Conservation (phyloP, 2,329 filamentous ascomycete genomes). For the Metarhizium anisopliae region DNA sequence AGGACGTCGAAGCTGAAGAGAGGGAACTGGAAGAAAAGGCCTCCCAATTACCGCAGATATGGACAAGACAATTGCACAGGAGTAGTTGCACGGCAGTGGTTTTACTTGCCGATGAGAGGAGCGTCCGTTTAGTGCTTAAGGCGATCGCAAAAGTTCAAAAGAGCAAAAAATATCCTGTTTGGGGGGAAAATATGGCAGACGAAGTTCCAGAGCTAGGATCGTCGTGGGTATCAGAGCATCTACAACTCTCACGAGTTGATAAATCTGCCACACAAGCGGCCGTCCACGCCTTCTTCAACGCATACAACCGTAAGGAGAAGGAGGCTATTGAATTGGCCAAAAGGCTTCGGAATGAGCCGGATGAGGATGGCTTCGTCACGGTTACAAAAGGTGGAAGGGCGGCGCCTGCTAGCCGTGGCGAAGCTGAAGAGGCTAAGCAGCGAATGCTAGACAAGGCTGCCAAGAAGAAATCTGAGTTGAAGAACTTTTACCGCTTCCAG, state of each 20-base stretch:
- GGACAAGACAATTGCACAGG: constrained; percentile 60
- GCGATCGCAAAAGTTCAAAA: constrained; percentile 56
- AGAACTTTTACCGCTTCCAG: constrained; percentile 81
- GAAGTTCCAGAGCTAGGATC: constrained; percentile 50
- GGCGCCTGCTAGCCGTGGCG: constrained; percentile 66
- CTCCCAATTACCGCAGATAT: constrained; percentile 58
- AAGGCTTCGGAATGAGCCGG: constrained; percentile 66
- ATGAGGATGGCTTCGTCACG: constrained; percentile 93
- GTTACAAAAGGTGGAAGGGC: constrained; percentile 70
- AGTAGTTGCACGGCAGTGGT: constrained; percentile 76
- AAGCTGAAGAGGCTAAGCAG: constrained; percentile 50
- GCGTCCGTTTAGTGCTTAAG: constrained; percentile 67
- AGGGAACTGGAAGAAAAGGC: constrained; percentile 46
- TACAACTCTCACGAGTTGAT: constrained; percentile 62
- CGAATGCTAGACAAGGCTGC: constrained; percentile 55
- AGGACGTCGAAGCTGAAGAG: constrained; percentile 46
- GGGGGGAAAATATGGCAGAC: constrained; percentile 55
- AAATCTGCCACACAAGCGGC: constrained; percentile 56
- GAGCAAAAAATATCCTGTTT: constrained; percentile 53
- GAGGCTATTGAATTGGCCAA: constrained; percentile 54
- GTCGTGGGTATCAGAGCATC: constrained; percentile 54
- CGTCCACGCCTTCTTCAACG: constrained; percentile 78
- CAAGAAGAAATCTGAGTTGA: constrained; percentile 53
- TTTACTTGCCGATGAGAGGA: constrained; percentile 73
- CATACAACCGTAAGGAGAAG: constrained; percentile 65